These are phyloP conservation scores for Zopfochytrium polystomum DNA, from an alignment of 371 early-diverging fungal species.

Conservation along the genomic window DNA sequence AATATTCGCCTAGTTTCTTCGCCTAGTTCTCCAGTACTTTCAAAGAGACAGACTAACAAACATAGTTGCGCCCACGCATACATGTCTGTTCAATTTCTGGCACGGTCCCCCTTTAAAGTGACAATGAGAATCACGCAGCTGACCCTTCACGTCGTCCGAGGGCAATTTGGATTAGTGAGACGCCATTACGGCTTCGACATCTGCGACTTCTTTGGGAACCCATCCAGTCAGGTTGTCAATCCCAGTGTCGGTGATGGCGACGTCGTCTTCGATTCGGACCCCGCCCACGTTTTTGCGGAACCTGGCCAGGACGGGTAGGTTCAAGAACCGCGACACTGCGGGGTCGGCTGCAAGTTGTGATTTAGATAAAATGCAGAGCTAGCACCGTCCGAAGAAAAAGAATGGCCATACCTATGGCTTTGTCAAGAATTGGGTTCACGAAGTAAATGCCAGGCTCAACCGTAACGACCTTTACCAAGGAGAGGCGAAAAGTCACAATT, in stretches of 20 bases:
- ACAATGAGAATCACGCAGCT: no score
- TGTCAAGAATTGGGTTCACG: conserved; percentile 43
- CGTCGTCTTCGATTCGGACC: conserved; percentile 90
- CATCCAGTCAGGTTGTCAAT: conserved; percentile 39
- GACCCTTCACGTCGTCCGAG: no score
- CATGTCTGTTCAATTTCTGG: no score
- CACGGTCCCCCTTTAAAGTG: no score
- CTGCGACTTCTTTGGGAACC: conserved; percentile 43
- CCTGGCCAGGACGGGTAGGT: conserved; percentile 64
- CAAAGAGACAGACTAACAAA: no score
- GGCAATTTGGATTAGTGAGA: no score
- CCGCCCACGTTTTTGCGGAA: conserved; percentile 77
- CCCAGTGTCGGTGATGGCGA: conserved; percentile 52
- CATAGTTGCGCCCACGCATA: no score
- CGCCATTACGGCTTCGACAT: conserved; percentile 43
- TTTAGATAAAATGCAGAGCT: no score
- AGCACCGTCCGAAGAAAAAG: no score
- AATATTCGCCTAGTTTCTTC: no score
- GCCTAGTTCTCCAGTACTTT: no score
- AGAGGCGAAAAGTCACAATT: conserved; percentile 22
- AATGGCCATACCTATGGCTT: conserved; percentile 36
- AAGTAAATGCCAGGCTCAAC: conserved; percentile 84
- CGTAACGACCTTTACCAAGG: conserved; percentile 58
- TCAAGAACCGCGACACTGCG: conserved; percentile 60
- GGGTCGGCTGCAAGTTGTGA: no score